Conservation (phyloP, 2,329 filamentous ascomycete genomes). For the Ustilaginoidea virens region DNA sequence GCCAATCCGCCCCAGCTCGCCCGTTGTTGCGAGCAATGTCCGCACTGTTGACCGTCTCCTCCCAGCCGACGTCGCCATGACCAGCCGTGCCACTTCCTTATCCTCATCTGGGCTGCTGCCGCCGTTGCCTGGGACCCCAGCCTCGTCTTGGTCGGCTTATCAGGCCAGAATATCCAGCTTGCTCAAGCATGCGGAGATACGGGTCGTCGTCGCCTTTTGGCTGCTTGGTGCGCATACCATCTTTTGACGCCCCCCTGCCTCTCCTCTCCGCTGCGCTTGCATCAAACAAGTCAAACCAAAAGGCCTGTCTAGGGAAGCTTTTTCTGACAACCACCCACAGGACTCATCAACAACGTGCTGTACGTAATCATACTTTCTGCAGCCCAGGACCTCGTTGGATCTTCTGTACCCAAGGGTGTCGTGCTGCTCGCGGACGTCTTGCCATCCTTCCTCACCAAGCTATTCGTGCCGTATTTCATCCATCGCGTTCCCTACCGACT, state of each 20-base stretch:
- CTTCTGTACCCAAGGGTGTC: constrained; percentile 76
- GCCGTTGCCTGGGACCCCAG: constrained; percentile 39
- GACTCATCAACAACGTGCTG: constrained; percentile 81
- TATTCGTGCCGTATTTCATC: constrained; percentile 87
- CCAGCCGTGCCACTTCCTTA: constrained; percentile 23
- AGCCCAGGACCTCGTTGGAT: constrained; percentile 86
- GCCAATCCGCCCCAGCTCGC: no score
- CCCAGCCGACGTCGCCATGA: constrained; percentile 11
- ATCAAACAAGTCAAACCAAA: no score
- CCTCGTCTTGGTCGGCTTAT: constrained; percentile 61
- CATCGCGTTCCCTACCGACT: constrained; percentile 67
- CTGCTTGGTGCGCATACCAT: constrained; percentile 65
- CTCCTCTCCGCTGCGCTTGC: background rate
- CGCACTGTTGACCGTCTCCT: background rate
- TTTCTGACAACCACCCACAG: constrained; percentile 8
- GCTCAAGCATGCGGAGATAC: constrained; percentile 51
- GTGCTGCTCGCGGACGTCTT: constrained; percentile 88
- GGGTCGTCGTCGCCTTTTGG: constrained; percentile 77
- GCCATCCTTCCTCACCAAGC: constrained; percentile 76
- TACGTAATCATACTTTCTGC: constrained; percentile 95
- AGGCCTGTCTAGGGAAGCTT: background rate
- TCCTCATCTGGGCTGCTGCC: constrained; percentile 34
- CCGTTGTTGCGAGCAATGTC: background rate
- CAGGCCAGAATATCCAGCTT: constrained; percentile 45
- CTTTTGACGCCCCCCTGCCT: background rate